These are phyloP conservation scores for Xylariaceae sp. DNA, from an alignment of 2,329 filamentous ascomycete genomes.

Conservation along the genomic window DNA sequence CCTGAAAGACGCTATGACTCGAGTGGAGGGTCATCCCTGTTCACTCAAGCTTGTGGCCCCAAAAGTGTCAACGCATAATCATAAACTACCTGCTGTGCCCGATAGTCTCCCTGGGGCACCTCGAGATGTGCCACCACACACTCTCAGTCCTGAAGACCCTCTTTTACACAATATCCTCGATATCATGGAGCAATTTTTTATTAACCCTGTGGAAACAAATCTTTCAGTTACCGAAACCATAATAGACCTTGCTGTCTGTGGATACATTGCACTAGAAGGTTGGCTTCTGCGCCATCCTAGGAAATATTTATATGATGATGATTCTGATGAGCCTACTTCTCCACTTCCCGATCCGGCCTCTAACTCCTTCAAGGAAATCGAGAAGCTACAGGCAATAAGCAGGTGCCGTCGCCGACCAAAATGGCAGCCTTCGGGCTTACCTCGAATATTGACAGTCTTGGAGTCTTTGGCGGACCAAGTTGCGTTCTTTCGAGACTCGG, in stretches of 20 bases:
- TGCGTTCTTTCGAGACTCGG: conserved; percentile 63
- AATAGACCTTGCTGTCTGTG: conserved; percentile 81
- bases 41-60: conserved; percentile 72
- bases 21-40: conserved; percentile 75
- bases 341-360: conserved; percentile 30
- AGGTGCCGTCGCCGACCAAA: conserved; percentile 59
- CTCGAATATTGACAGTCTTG: conserved; percentile 62
- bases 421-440: conserved; percentile 57
- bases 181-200: conserved; percentile 79
- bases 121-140: conserved; percentile 65
- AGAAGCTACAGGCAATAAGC: conserved; percentile 54
- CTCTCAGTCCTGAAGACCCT: conserved; percentile 66
- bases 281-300: conserved; percentile 81
- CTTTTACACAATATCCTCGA: conserved; percentile 70
- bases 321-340: conserved; percentile 40
- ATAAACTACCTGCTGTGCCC: conserved; percentile 60
- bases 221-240: conserved; percentile 84
- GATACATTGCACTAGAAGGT: conserved; percentile 83
- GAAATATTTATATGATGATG: conserved; percentile 63
- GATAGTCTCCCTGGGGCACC: conserved; percentile 65
- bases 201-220: conserved; percentile 91
- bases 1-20: conserved; percentile 71
- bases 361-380: conserved; percentile 44
- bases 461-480: conserved; percentile 68
- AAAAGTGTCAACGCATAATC: conserved; percentile 60